Base-by-base conservation (phyloP, 768 basidiomycete genomes). In the Mycena latifolia region DNA sequence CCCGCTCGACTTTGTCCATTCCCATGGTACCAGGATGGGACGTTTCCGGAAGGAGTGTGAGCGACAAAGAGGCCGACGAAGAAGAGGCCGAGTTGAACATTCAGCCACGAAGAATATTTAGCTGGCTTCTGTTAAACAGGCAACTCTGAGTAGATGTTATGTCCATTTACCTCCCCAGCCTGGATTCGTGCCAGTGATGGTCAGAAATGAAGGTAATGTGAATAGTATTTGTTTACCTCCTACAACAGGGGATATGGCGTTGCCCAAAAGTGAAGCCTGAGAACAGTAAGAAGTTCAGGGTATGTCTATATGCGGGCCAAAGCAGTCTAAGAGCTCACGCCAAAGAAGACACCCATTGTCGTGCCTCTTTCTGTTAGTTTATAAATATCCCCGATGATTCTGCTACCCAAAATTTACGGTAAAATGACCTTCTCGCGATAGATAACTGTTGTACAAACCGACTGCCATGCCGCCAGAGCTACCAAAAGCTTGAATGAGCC, bases 401-500 rank as follows among this genome's bases (percentile, higher is more conserved):
- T 84, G 0, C 76, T 77, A 10, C 77, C 88, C 65, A 76, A 75
- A 41, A 76, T 81, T 71, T 72, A 43, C 71, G 18, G 27, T 55
- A 20, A 25, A 37, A 51, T 10, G 22, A 12, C 20, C 5, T 15
- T 17, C 12, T 46, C 20, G 9, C 24, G 29, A 14, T 20, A 45
- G n/a, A n/a, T 1, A 9, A 33, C 17, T 0, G 25, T n/a, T 22
- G 8, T 20, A 52, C 56, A 31, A 3, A 66, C 68, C 69, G 24
- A 70, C 69, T 25, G 61, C 52, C 6, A 69, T 41, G 17, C 76
- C 82, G 25, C 81, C 81, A 39, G 83, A 80, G 18, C 84, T 78
- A 39, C 88, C 88, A 55, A 87, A 79, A 0, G 85, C 87, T 67
- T 89, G 87, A 2, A 88, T 70, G n/a, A 85, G 79, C 10, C 88